Conservation (phyloP, 768 basidiomycete genomes). For the Agrocybe praecox region DNA sequence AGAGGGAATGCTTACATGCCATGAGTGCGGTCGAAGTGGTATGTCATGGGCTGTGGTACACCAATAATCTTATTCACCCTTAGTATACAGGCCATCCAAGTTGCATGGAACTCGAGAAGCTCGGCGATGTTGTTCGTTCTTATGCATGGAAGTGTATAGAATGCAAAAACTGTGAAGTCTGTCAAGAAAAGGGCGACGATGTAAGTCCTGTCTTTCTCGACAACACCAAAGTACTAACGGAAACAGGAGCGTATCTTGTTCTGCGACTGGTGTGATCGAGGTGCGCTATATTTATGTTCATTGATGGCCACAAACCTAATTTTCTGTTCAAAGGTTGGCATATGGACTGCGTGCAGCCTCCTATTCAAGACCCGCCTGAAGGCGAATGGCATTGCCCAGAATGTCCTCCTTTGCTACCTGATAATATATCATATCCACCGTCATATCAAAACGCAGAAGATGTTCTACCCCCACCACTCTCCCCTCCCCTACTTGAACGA, state of each 20-base stretch:
- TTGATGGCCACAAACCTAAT: background rate
- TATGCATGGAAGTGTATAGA: constrained; percentile 90
- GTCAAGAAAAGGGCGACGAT: constrained; percentile 83
- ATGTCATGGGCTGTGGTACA: constrained; percentile 15
- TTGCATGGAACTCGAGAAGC: constrained; percentile 68
- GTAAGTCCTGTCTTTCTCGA: constrained; percentile 49
- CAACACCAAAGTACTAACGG: constrained; percentile 12
- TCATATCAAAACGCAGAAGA: constrained; percentile 5
- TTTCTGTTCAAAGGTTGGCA: constrained; percentile 67
- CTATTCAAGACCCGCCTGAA: constrained; percentile 68
- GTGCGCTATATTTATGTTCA: constrained; percentile 32
- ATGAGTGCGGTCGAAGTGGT: constrained; percentile 86
- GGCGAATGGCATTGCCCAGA: constrained; percentile 79
- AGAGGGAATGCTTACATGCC: constrained; percentile 79
- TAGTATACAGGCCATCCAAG: constrained; percentile 73
- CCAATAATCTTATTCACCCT: constrained; percentile 7
- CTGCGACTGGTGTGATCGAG: constrained; percentile 95
- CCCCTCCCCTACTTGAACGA: constrained; percentile 13
- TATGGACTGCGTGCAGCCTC: constrained; percentile 76
- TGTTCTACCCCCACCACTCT: constrained; percentile 9
- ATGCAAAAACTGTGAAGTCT: constrained; percentile 92
- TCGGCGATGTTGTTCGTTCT: constrained; percentile 61
- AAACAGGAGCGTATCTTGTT: constrained; percentile 77
- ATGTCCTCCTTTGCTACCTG: constrained; percentile 45
- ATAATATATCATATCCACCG: constrained; percentile 9